Percentiles rank a stretch among this genome's conserved stretches.
phyloP scores from a whole-genome alignment of 805 yeast species.

The Yarrowia keelungensis region DNA sequence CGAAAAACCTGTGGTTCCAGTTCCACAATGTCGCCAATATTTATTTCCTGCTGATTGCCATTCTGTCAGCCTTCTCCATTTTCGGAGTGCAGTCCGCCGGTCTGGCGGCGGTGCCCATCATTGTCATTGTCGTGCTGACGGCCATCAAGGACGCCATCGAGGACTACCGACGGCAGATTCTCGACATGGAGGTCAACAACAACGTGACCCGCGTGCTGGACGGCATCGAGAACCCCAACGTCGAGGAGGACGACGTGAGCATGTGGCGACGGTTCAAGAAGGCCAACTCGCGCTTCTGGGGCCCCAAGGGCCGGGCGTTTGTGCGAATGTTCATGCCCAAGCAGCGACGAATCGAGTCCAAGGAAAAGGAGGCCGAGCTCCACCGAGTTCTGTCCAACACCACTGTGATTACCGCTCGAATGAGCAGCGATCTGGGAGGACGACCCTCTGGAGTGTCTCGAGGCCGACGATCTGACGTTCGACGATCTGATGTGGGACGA shows the following conservation, averaged over 20 bases:
- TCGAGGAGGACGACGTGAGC: conserved; percentile 60
- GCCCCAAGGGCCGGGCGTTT: conserved; percentile 39
- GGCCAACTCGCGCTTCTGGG: conserved; percentile 52
- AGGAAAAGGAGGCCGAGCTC: conserved; percentile 25
- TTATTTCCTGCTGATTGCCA: conserved; percentile 80
- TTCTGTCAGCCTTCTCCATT: conserved; percentile 68
- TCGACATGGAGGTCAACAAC: conserved; percentile 75
- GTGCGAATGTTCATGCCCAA: conserved; percentile 24
- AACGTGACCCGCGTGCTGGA: conserved; percentile 67
- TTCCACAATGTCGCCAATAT: conserved; percentile 90
- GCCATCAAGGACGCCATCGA: conserved; percentile 82
- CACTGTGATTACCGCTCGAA: conserved; percentile 33
- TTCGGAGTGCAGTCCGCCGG: conserved; percentile 80
- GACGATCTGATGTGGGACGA: conserved; percentile 8
- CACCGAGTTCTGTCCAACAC: conserved; percentile 24
- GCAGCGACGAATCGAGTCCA: conserved; percentile 8
- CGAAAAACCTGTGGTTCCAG: conserved; percentile 82
- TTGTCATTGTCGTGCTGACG: conserved; percentile 76
- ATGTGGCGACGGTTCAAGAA: conserved; percentile 77
- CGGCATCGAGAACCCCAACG: conserved; percentile 67
- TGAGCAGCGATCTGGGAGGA: conserved; percentile 6
- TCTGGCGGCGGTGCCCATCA: conserved; percentile 80
- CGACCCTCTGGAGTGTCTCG: conserved; percentile 3
- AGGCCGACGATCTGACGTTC: conserved; percentile 14
- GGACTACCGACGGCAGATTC: conserved; percentile 69